These are phyloP conservation scores for Achaetomium macrosporum DNA, from an alignment of 2,329 filamentous ascomycete genomes.

Conservation along the genomic window DNA sequence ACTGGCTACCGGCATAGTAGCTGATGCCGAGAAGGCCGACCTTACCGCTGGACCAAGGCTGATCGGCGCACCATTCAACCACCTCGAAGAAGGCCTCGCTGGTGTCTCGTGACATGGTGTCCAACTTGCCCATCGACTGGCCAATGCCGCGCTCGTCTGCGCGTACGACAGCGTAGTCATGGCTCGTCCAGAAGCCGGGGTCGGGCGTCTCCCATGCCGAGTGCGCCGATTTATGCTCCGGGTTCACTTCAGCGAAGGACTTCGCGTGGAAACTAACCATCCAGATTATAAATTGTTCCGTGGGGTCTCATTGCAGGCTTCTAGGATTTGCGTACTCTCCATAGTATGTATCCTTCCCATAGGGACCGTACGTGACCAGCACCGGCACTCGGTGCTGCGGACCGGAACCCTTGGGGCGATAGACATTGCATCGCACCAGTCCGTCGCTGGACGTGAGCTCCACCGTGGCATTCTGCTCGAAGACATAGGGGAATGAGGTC, in stretches of 20 bases:
- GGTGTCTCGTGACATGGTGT: conserved; percentile 45
- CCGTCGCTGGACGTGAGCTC: conserved; percentile 24
- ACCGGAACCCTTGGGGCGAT: conserved; percentile 23
- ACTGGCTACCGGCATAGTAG: conserved; percentile 42
- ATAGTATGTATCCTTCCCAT: conserved; percentile 68
- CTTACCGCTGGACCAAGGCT: conserved; percentile 43
- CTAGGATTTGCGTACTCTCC: conserved; percentile 8
- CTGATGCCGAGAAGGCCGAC: conserved; percentile 43
- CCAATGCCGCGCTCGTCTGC: conserved; percentile 46
- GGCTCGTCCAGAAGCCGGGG: conserved; percentile 48
- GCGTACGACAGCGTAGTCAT: conserved; percentile 51
- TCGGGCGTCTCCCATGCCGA: conserved; percentile 57
- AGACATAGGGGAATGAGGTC: conserved; percentile 12
- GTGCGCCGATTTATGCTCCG: conserved; percentile 47
- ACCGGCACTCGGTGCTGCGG: conserved; percentile 48
- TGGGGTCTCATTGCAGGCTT: background rate
- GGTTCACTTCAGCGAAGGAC: conserved; percentile 47
- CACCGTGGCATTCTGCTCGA: conserved; percentile 28
- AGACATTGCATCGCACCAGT: conserved; percentile 29
- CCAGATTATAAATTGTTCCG: background rate
- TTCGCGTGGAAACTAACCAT: conserved; percentile 33
- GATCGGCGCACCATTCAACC: conserved; percentile 43
- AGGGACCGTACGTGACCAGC: conserved; percentile 65
- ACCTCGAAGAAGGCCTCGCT: conserved; percentile 45
- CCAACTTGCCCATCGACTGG: conserved; percentile 41